Conservation (phyloP, 2,329 filamentous ascomycete genomes). For the Lachnellula willkommii region DNA sequence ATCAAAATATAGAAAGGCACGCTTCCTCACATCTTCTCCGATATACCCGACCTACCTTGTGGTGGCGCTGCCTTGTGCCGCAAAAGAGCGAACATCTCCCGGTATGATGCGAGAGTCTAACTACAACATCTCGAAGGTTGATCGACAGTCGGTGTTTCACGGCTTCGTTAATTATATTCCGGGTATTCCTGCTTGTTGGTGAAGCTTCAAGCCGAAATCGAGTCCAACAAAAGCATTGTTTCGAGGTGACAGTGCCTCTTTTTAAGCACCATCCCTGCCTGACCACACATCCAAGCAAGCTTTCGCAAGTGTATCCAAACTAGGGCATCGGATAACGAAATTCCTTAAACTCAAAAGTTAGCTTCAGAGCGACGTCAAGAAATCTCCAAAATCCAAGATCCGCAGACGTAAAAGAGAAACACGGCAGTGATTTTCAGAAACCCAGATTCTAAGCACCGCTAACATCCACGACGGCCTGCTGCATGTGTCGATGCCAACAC, state of each 20-base stretch:
- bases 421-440: conserved; percentile 17
- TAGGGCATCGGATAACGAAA: not conserved
- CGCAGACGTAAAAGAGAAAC: not conserved
- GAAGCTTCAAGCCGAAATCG: not conserved
- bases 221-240: not conserved
- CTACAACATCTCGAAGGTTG: not conserved
- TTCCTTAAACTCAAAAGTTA: not conserved
- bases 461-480: conserved; percentile 19
- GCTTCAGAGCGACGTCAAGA: not conserved
- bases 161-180: not conserved
- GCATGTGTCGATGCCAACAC: conserved; percentile 29
- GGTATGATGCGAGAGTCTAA: not conserved
- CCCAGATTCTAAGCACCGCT: conserved; percentile 30
- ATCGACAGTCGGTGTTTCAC: not conserved
- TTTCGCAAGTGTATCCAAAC: not conserved
- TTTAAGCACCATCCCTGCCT: not conserved
- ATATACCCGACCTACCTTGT: not conserved
- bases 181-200: not conserved
- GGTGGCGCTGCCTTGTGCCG: not conserved
- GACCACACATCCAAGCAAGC: not conserved
- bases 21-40: too few species aligned
- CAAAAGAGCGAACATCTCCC: not conserved
- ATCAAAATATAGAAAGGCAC: too few species aligned
- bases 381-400: not conserved
- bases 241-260: not conserved